These are phyloP conservation scores for Telfairia occidentalis DNA, from an alignment of 331 rosid genomes.

Conservation along the genomic window DNA sequence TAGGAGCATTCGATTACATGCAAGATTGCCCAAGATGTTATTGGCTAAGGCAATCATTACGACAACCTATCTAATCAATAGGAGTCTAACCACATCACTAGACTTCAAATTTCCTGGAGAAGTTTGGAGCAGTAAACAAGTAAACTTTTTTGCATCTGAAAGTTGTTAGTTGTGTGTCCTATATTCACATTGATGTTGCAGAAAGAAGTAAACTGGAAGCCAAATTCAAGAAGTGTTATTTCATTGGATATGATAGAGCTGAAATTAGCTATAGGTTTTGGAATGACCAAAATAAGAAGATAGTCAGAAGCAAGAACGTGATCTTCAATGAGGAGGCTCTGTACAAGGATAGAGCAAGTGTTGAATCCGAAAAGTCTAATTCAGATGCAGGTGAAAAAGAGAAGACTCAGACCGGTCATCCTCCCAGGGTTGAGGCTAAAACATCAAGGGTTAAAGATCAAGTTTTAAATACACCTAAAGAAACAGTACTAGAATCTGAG, in stretches of 20 bases:
- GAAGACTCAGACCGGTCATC: not conserved
- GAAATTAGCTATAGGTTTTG: not conserved
- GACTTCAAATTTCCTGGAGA: not conserved
- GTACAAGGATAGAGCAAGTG: no score
- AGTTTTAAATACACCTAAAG: no score
- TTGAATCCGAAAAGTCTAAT: fast-evolving
- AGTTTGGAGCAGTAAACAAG: no score
- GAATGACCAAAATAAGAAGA: not conserved
- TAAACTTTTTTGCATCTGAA: no score
- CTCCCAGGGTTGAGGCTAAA: no score
- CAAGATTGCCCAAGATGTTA: not conserved
- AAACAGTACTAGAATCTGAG: not conserved
- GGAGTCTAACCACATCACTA: not conserved
- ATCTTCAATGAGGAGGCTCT: no score
- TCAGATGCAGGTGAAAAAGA: not conserved
- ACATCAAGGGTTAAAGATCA: no score
- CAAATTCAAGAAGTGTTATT: no score
- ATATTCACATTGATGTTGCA: no score
- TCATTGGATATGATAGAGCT: not conserved
- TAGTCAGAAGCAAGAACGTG: not conserved
- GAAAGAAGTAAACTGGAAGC: no score
- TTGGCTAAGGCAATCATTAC: not conserved
- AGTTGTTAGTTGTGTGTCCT: no score
- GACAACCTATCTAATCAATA: not conserved
- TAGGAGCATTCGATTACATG: not conserved